Evolutionary conservation across 306 rosid species (phyloP).

Genomic region (Benincasa hispida): DNA sequence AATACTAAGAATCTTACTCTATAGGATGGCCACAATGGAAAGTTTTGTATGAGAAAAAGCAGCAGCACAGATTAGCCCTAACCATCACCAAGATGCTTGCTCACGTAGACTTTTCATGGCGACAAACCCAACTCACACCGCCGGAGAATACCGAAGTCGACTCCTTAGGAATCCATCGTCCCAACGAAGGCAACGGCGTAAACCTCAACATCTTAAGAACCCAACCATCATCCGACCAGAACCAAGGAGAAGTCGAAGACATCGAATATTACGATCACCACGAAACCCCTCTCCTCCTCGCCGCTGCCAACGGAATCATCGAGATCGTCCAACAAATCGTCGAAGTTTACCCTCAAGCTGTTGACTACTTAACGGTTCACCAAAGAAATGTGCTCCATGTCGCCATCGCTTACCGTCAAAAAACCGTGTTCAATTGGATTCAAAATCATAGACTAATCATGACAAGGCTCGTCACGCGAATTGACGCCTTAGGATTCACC

Average conservation of each 20-base stretch:
- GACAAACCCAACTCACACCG: not conserved
- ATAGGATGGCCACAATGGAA: not conserved
- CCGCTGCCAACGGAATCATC: not conserved
- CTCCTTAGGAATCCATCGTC: not conserved
- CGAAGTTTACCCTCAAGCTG: not conserved
- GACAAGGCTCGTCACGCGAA: not conserved
- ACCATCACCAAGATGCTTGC: not conserved
- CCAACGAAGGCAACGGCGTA: not conserved
- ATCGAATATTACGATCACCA: not conserved
- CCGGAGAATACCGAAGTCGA: not conserved
- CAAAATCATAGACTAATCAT: not conserved
- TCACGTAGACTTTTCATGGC: not conserved
- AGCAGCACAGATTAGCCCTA: not conserved
- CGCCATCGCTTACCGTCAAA: not conserved
- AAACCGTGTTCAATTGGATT: not conserved
- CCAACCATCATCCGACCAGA: not conserved
- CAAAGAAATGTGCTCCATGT: not conserved
- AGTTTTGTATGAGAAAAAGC: not conserved
- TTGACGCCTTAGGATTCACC: not conserved
- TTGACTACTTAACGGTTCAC: not conserved
- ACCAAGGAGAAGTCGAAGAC: not conserved
- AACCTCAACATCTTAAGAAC: not conserved
- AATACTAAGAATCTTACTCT: not conserved
- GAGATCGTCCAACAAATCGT: not conserved
- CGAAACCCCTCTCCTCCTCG: not conserved